Conservation (phyloP, 2,329 filamentous ascomycete species). For the Bipolaris zeicola region DNA sequence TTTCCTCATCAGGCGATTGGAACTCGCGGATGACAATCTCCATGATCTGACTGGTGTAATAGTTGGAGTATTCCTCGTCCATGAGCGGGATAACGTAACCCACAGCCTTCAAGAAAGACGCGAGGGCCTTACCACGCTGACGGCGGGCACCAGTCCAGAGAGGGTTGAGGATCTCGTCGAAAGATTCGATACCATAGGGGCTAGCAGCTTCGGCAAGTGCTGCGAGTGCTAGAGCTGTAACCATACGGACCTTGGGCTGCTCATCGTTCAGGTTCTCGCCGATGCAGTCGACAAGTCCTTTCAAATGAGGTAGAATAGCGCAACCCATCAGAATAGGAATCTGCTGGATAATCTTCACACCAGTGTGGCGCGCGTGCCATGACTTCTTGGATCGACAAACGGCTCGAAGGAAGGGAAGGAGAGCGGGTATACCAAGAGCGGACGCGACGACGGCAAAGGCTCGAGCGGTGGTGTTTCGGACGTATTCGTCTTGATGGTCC, state of each 20-base stretch:
- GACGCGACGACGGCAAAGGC: constrained; percentile 97
- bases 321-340: constrained; percentile 99
- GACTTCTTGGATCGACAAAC: constrained; percentile 99
- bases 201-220: constrained; percentile 95
- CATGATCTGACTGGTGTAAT: constrained; percentile 99
- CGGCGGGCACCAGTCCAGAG: constrained; percentile 96
- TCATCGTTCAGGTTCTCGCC: constrained; percentile 95
- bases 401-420: constrained; percentile 91
- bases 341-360: constrained; percentile 98
- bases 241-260: constrained; percentile 95
- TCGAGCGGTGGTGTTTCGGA: constrained; percentile 94
- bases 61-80: constrained; percentile 99
- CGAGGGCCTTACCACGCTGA: constrained; percentile 93
- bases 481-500: constrained; percentile 97
- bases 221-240: constrained; percentile 92
- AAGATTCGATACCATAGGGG: constrained; percentile 98
- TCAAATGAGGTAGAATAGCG: constrained; percentile 91
- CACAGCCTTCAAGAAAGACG: constrained; percentile 95
- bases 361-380: constrained; percentile 96
- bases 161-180: constrained; percentile 96
- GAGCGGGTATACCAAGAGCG: constrained; percentile 90
- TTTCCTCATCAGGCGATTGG: constrained; percentile 95
- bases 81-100: constrained; percentile 98
- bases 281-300: constrained; percentile 95
- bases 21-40: constrained; percentile 96